Evolutionary conservation across 2,329 filamentous ascomycete genomes (phyloP).

Genomic region (Sporothrix sp.): DNA sequence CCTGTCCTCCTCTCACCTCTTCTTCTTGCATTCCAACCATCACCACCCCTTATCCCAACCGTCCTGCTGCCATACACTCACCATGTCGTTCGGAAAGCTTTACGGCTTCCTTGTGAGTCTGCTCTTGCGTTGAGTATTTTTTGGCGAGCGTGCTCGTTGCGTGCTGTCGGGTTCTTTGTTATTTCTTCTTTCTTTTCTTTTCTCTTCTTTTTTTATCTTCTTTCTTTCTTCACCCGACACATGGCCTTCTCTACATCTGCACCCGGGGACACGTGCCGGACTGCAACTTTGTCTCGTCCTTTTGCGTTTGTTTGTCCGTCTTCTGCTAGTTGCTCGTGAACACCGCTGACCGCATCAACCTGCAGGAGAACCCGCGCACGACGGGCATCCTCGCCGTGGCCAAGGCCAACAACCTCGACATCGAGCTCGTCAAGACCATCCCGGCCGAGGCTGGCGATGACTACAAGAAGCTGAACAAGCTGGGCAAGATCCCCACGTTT

Average conservation of each 20-base stretch:
- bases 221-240: too few relatives aligned
- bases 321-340: conserved; percentile 12
- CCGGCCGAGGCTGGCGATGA: conserved; percentile 57
- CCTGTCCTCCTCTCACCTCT: conserved; percentile 17
- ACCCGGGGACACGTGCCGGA: too few relatives aligned
- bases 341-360: conserved; percentile 17
- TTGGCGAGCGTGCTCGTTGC: background rate
- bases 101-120: conserved; percentile 69
- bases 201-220: background rate
- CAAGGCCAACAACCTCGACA: conserved; percentile 92
- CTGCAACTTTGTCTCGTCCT: too few relatives aligned
- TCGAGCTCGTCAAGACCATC: conserved; percentile 71
- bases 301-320: conserved; percentile 7
- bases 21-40: conserved; percentile 16
- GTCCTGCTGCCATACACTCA: conserved; percentile 33
- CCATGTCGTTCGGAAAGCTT: conserved; percentile 96
- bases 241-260: too few relatives aligned
- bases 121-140: conserved; percentile 6
- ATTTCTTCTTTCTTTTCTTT: background rate
- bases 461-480: conserved; percentile 76
- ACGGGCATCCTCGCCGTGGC: conserved; percentile 84
- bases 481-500: conserved; percentile 89
- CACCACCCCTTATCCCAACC: conserved; percentile 20
- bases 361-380: conserved; percentile 79
- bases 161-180: background rate